Evolutionary conservation across 2,329 filamentous ascomycete species (phyloP), one percentile per base, ranked within the genome.

Genomic region (Boeremia lycopersici): DNA sequence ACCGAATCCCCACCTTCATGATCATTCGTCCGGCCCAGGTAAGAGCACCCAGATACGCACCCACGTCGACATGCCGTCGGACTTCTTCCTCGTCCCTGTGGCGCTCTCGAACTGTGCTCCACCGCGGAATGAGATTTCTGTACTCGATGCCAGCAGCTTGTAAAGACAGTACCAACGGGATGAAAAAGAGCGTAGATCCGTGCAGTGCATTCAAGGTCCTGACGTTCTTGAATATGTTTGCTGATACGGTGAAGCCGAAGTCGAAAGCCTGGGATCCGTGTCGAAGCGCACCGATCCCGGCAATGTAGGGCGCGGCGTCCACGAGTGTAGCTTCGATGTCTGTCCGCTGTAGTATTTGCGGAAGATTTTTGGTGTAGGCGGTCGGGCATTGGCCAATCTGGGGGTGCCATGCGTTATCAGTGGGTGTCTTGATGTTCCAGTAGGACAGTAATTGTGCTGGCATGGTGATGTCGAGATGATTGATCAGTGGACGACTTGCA

Each of bases 201-300:
- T 51, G 48, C 23, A 51, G 13, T 19, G 48, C 34, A 2, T 23
- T 19, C 28, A 51, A 10, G 0, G 48, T 51, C 15, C 19, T 38
- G 3, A 34, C n/a, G 6, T 51, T 51, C n/a, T 26, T 38, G n/a
- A 51, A 51, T 4, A 51, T 35, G 15, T 51, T 45, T 4, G 34
- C 48, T 9, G 41, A 45, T 9, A 34, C 48, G 0, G 48, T 51
- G 35, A 51, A 51, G 13, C 48, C 48, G 19, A 51, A 51, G 12
- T 40, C 29, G 29, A 51, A 51, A 5, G 43, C 34, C 23, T 51
- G 48, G 2, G 48, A 45, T 28, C 34, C 48, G n/a, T 51, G 48
- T 6, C 48, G 48, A n/a, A 51, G 13, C 6, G 41, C 48, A n/a
- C 41, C 34, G 13, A 45, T 23, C 19, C 48, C 29, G 15, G 48